phyloP scores from a whole-genome alignment of 495 filamentous ascomycete genomes.

The Trichoderma asperelloides region DNA sequence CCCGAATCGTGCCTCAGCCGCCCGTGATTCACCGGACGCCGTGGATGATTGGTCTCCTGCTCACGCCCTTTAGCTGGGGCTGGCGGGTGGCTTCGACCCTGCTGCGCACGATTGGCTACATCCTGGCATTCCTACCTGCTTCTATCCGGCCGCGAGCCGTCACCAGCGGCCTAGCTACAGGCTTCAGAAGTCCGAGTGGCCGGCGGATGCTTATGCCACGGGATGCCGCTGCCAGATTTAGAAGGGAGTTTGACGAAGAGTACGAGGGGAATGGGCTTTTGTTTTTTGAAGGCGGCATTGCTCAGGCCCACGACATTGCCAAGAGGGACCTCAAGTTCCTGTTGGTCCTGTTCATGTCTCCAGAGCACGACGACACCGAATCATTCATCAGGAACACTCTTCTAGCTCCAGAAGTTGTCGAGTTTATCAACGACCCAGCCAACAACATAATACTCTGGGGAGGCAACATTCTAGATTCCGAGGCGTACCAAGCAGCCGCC shows the following conservation, averaged over 20 bases:
- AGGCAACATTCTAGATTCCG: slow-evolving; percentile 82
- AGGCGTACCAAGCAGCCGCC: slow-evolving; percentile 82
- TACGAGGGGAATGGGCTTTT: slow-evolving; percentile 62
- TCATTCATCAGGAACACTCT: slow-evolving; percentile 79
- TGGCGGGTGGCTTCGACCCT: slow-evolving; percentile 59
- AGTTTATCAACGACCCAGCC: slow-evolving; percentile 59
- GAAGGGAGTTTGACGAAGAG: slow-evolving; percentile 88
- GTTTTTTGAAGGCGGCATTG: slow-evolving; percentile 80
- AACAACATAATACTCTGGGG: slow-evolving; percentile 84
- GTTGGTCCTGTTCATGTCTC: slow-evolving; percentile 72
- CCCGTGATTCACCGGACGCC: slow-evolving; percentile 57
- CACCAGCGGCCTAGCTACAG: slow-evolving; percentile 38
- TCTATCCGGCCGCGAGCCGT: slow-evolving; percentile 56
- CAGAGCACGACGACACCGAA: slow-evolving; percentile 86
- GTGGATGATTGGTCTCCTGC: slow-evolving; percentile 63
- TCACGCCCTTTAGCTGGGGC: slow-evolving; percentile 72
- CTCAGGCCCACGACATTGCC: slow-evolving; percentile 77
- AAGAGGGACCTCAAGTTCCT: slow-evolving; percentile 89
- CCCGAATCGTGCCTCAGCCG: slow-evolving; percentile 69
- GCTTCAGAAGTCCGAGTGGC: slow-evolving; percentile 55
- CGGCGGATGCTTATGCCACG: slow-evolving; percentile 67
- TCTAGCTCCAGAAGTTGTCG: slow-evolving; percentile 59
- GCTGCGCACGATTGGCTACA: slow-evolving; percentile 67
- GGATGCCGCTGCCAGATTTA: slow-evolving; percentile 81
- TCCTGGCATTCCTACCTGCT: slow-evolving; percentile 46